Percentiles rank a stretch among this genome's conserved stretches.
These are phyloP conservation scores for Yarrowia sp. DNA, from an alignment of 805 yeast genomes.

Conservation along the genomic window DNA sequence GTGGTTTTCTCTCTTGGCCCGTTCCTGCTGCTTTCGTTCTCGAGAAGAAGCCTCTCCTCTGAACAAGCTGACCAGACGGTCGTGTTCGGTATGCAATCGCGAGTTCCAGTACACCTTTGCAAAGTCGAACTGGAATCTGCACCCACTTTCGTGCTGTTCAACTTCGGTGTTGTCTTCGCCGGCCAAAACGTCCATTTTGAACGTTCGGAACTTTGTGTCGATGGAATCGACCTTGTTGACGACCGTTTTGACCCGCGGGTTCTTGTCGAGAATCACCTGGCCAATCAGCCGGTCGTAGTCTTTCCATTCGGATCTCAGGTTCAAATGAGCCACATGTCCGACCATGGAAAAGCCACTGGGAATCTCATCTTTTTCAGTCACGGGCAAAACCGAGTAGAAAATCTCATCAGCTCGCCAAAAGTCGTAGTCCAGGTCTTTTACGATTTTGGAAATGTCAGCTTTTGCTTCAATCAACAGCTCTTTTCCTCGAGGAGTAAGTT, in stretches of 20 bases:
- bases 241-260: conserved; percentile 75
- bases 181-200: conserved; percentile 89
- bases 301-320: conserved; percentile 76
- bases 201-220: conserved; percentile 84
- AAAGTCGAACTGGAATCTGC: conserved; percentile 83
- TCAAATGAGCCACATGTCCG: conserved; percentile 94
- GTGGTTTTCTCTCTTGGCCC: conserved; percentile 5
- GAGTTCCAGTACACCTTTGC: conserved; percentile 97
- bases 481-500: conserved; percentile 41
- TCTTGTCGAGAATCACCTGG: conserved; percentile 83
- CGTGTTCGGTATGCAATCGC: conserved; percentile 90
- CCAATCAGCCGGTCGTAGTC: conserved; percentile 83
- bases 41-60: conserved; percentile 45
- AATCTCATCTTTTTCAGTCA: conserved; percentile 58
- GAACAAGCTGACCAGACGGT: conserved; percentile 62
- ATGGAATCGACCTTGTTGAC: conserved; percentile 88
- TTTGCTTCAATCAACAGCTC: conserved; percentile 48
- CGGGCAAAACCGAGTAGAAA: conserved; percentile 72
- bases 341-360: conserved; percentile 92
- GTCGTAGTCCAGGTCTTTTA: conserved; percentile 59
- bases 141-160: conserved; percentile 82
- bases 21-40: conserved; percentile 8
- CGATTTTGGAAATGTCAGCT: conserved; percentile 51
- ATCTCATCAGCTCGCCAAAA: conserved; percentile 92
- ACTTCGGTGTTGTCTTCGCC: conserved; percentile 71